These are phyloP conservation scores for Termitomyces sp. DNA, from an alignment of 768 basidiomycete species.

Conservation along the genomic window DNA sequence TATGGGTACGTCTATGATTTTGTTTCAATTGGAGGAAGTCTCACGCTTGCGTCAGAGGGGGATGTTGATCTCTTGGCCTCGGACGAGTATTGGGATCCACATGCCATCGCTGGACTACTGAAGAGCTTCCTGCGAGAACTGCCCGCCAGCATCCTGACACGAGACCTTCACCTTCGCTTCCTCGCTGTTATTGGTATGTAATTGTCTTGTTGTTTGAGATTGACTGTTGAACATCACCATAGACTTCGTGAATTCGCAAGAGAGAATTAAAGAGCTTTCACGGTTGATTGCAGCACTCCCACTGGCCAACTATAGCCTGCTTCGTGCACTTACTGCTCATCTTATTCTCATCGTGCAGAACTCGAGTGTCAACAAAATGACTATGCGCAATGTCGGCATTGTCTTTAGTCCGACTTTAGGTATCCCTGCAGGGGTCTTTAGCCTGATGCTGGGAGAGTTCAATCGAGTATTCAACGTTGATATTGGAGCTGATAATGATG, in stretches of 20 bases:
- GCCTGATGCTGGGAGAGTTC: conserved; percentile 90
- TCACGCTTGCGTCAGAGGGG: conserved; percentile 59
- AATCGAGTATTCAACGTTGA: conserved; percentile 89
- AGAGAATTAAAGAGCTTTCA: conserved; percentile 83
- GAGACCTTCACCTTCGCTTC: conserved; percentile 88
- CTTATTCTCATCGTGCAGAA: conserved; percentile 94
- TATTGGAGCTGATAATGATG: conserved; percentile 31
- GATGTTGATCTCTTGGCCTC: conserved; percentile 85
- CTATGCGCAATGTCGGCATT: conserved; percentile 96
- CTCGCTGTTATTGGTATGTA: conserved; percentile 86
- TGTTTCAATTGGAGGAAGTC: conserved; percentile 6
- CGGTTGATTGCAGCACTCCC: conserved; percentile 84
- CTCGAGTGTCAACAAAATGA: conserved; percentile 92
- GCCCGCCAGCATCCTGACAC: conserved; percentile 87
- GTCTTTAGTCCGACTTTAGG: conserved; percentile 97
- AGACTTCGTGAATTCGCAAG: conserved; percentile 89
- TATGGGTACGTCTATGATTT: conserved; percentile 47
- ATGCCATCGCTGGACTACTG: conserved; percentile 92
- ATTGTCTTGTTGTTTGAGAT: not conserved
- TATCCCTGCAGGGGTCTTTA: conserved; percentile 97
- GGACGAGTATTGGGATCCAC: conserved; percentile 95
- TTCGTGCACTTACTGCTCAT: conserved; percentile 92
- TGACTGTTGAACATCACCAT: conserved; percentile 5
- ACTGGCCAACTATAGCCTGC: conserved; percentile 86
- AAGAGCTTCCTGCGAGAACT: conserved; percentile 93